phyloP scores from a whole-genome alignment of 306 rosid species.

The Cucumis melo region DNA sequence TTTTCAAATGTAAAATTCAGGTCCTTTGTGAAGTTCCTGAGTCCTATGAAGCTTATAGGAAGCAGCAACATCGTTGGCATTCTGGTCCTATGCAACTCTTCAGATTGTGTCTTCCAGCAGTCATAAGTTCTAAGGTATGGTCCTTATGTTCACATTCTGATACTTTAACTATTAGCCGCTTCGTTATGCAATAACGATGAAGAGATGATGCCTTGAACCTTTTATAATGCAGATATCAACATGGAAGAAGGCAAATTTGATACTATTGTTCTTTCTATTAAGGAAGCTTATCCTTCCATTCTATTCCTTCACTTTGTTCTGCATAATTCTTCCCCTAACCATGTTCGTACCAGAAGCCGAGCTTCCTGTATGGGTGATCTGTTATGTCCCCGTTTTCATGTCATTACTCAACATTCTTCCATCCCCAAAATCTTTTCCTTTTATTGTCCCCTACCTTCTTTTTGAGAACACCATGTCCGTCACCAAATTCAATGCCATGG shows the following conservation, averaged over 20 bases:
- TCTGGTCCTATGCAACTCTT: slow-evolving; percentile 98
- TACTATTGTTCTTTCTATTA: slow-evolving; percentile 69
- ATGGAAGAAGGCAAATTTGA: slow-evolving; percentile 84
- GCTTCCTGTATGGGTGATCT: slow-evolving; percentile 88
- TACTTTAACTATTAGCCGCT: slow-evolving; percentile 3
- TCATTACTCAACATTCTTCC: slow-evolving; percentile 88
- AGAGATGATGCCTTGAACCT: slow-evolving; percentile 4
- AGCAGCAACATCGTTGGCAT: slow-evolving; percentile 99
- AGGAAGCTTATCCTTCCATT: slow-evolving; percentile 90
- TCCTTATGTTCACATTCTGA: neutral
- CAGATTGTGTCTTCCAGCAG: slow-evolving; percentile 77
- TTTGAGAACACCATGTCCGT: slow-evolving; percentile 96
- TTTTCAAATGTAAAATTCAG: slow-evolving; percentile 23
- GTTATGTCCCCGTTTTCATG: slow-evolving; percentile 84
- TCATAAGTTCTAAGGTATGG: slow-evolving; percentile 66
- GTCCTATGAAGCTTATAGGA: slow-evolving; percentile 90
- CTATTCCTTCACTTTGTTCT: slow-evolving; percentile 90
- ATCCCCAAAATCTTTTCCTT: slow-evolving; percentile 86
- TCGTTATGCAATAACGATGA: neutral
- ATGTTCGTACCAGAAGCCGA: slow-evolving; percentile 97
- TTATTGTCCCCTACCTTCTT: slow-evolving; percentile 81
- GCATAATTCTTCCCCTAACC: slow-evolving; percentile 88
- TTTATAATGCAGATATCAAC: slow-evolving; percentile 55
- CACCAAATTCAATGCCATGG: slow-evolving; percentile 93
- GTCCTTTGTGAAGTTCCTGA: slow-evolving; percentile 91